These are phyloP conservation scores for Arxiozyma slooffiae DNA, from an alignment of 1,139 yeast genomes.

Conservation along the genomic window DNA sequence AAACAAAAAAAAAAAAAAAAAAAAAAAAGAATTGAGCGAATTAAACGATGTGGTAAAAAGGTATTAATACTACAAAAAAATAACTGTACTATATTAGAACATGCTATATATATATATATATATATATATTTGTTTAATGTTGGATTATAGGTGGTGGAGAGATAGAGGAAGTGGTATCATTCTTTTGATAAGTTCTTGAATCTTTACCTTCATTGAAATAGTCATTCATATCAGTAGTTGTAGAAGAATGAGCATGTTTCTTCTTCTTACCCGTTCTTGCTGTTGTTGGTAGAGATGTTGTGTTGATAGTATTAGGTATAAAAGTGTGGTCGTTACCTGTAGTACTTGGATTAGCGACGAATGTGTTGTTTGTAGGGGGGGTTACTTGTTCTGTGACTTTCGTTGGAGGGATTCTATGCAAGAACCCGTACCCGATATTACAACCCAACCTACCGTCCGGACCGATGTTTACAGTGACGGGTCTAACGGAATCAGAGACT, in stretches of 20 bases:
- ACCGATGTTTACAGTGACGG: conserved; percentile 71
- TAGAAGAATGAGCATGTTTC: conserved; percentile 18
- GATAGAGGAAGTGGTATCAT: conserved; percentile 8
- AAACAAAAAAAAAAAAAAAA: too few relatives aligned
- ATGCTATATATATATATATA: background rate
- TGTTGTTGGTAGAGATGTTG: conserved; percentile 15
- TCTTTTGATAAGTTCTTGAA: conserved; percentile 20
- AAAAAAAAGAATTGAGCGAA: background rate
- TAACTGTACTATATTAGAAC: background rate
- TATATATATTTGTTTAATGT: background rate
- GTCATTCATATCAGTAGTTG: conserved; percentile 22
- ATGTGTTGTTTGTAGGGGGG: background rate
- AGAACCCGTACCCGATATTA: conserved; percentile 85
- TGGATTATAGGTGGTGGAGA: conserved; percentile 30
- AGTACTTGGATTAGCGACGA: background rate
- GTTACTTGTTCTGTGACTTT: background rate
- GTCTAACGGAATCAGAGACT: conserved; percentile 74
- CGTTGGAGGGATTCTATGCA: conserved; percentile 65
- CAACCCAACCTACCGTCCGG: conserved; percentile 81
- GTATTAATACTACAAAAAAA: background rate
- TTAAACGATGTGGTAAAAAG: background rate
- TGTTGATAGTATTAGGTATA: conserved; percentile 1
- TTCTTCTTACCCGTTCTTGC: conserved; percentile 17
- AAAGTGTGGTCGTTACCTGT: background rate
- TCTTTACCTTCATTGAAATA: conserved; percentile 34